Conservation (phyloP, 2,329 filamentous ascomycete genomes). For the Raffaelea albimanens region DNA sequence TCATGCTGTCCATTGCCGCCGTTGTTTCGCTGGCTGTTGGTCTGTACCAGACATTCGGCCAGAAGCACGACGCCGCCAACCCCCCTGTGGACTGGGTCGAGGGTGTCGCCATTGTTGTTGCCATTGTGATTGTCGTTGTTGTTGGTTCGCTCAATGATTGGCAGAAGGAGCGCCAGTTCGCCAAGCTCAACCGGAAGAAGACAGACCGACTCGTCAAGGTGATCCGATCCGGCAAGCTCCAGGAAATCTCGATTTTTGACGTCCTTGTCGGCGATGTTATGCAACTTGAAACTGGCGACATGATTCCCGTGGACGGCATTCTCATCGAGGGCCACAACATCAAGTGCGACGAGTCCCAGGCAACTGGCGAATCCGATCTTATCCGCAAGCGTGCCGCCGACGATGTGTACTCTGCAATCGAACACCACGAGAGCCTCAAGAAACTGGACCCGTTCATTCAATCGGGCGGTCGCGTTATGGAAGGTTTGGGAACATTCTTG, state of each 20-base stretch:
- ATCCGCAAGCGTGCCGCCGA: slow-evolving; percentile 59
- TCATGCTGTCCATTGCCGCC: slow-evolving; percentile 61
- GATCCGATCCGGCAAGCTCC: slow-evolving; percentile 59
- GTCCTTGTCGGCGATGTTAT: slow-evolving; percentile 62
- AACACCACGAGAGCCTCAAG: slow-evolving; percentile 53
- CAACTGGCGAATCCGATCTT: slow-evolving; percentile 70
- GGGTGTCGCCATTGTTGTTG: slow-evolving; percentile 73
- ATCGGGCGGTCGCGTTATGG: slow-evolving; percentile 70
- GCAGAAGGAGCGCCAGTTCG: slow-evolving; percentile 73
- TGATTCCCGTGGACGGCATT: slow-evolving; percentile 65
- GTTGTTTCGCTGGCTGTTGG: slow-evolving; percentile 65
- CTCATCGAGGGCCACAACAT: slow-evolving; percentile 64
- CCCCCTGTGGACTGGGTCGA: slow-evolving; percentile 69
- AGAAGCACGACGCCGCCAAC: slow-evolving; percentile 37
- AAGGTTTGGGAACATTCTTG: slow-evolving; percentile 66
- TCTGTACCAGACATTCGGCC: slow-evolving; percentile 64
- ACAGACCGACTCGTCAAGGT: slow-evolving; percentile 65
- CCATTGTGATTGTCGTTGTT: slow-evolving; percentile 66
- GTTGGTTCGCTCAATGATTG: slow-evolving; percentile 73
- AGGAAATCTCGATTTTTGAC: slow-evolving; percentile 61
- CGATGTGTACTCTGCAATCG: slow-evolving; percentile 60
- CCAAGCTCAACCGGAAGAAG: slow-evolving; percentile 70
- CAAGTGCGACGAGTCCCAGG: slow-evolving; percentile 69
- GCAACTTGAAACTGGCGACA: slow-evolving; percentile 64
- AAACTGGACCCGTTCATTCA: slow-evolving; percentile 81